Evolutionary conservation across 495 filamentous ascomycete genomes (phyloP).

Genomic region (Annulohypoxylon stygium): DNA sequence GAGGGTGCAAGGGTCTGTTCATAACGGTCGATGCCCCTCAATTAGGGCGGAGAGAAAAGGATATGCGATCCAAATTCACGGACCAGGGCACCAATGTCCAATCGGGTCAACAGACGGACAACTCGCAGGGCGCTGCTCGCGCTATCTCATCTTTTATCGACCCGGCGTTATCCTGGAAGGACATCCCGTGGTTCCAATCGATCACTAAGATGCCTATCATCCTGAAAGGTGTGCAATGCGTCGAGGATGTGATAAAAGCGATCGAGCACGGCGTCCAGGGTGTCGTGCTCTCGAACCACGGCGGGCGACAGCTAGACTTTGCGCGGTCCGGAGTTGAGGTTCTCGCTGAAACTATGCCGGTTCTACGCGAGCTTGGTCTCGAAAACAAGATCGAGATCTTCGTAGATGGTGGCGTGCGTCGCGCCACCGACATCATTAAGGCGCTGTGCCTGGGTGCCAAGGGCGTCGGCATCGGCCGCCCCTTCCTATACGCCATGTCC

Average conservation of each 20-base stretch:
- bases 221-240: constrained; percentile 95
- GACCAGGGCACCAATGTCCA: constrained; percentile 90
- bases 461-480: constrained; percentile 93
- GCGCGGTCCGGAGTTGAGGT: constrained; percentile 92
- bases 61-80: constrained; percentile 93
- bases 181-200: constrained; percentile 92
- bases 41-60: constrained; percentile 92
- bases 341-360: constrained; percentile 95
- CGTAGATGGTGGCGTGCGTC: constrained; percentile 89
- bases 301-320: constrained; percentile 96
- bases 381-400: constrained; percentile 90
- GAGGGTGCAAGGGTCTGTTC: constrained; percentile 96
- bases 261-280: constrained; percentile 87
- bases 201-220: constrained; percentile 98
- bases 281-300: constrained; percentile 97
- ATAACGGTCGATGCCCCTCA: constrained; percentile 99
- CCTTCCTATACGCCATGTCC: constrained; percentile 96
- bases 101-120: constrained; percentile 77
- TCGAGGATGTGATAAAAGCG: constrained; percentile 92
- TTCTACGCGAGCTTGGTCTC: constrained; percentile 83
- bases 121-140: constrained; percentile 89
- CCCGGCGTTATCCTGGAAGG: constrained; percentile 88
- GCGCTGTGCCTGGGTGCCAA: constrained; percentile 92
- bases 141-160: constrained; percentile 96
- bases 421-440: constrained; percentile 96